Base-by-base conservation (phyloP, 108 stramenopile species). In the Pseudonitzschia delicatissima region DNA sequence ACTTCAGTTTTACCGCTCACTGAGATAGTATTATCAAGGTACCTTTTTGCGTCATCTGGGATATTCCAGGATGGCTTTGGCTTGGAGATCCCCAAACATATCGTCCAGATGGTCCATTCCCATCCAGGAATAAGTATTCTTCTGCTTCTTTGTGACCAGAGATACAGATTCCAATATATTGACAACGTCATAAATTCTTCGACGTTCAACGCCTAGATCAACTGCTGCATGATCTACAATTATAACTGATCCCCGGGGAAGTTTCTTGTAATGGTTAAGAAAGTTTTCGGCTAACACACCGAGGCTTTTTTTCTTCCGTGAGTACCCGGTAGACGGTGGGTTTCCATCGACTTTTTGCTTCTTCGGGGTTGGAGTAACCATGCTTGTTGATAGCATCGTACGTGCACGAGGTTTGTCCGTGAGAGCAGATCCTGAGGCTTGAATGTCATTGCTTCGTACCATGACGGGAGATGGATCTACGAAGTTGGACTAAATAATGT, bases 131-230 rank as follows among this genome's bases (percentile, higher is more conserved):
- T 97, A 97, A 0, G 93, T 93, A 67, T 97, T 97, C 78, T 96
- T 96, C 44, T 82, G 76, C 48, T 88, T 73, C 23, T 92, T 82
- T 27, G 70, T 63, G 1, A 96, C 88, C 28, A 97, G 75, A 23
- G 73, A 61, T 13, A 97, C 62, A 34, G 85, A 74, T 73, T 96
- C 95, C 68, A 97, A 72, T 73, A 97, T 95, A 68, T 97, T 97
- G 67, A 96, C 90, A 7, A 97, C 85, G 70, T 97, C 97, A 72
- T 97, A 97, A 32, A 97, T 96, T 21, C 97, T 78, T 20, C 97
- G 79, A 25, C 95, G 85, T 66, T 93, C 92, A 18, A 97, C 95
- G 11, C 86, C 93, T 45, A 97, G 67, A 28, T 81, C 73, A 1
- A 57, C 53, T 17, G 96, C 94, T 5, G 91, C 83, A 50, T 87